Conservation (phyloP, 768 basidiomycete genomes). For the Rhodotorula graminis region DNA sequence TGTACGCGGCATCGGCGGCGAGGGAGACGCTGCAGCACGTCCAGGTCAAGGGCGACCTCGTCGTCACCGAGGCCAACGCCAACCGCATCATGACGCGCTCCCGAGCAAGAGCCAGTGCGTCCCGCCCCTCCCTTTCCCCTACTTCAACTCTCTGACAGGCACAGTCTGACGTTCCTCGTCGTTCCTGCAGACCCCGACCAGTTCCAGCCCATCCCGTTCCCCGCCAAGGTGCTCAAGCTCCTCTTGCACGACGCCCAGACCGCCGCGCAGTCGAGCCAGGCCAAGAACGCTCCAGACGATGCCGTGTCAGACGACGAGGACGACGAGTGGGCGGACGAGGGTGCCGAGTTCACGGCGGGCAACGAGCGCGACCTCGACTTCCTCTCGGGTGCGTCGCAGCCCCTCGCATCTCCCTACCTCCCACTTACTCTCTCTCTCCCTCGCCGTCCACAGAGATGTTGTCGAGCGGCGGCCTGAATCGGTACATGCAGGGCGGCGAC, state of each 20-base stretch:
- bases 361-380: slow-evolving; percentile 69
- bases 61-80: slow-evolving; percentile 71
- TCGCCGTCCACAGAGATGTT: slow-evolving; percentile 56
- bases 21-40: slow-evolving; percentile 65
- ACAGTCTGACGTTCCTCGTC: not conserved
- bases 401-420: not conserved
- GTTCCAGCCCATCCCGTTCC: slow-evolving; percentile 80
- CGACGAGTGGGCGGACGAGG: slow-evolving; percentile 93
- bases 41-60: slow-evolving; percentile 83
- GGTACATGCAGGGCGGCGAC: slow-evolving; percentile 59
- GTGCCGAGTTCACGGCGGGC: slow-evolving; percentile 54
- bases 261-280: slow-evolving; percentile 57
- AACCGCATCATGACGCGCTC: slow-evolving; percentile 98
- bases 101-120: slow-evolving; percentile 74
- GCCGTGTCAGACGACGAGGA: slow-evolving; percentile 73
- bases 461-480: slow-evolving; percentile 65
- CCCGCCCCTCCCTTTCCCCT: not conserved
- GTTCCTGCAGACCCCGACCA: slow-evolving; percentile 66
- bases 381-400: slow-evolving; percentile 56
- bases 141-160: not conserved
- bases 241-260: slow-evolving; percentile 76
- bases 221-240: slow-evolving; percentile 84
- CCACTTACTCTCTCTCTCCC: not conserved
- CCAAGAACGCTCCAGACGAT: slow-evolving; percentile 55
- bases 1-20: slow-evolving; percentile 58